Conservation (phyloP, 768 basidiomycete genomes). For the Kwoniella bestiolae region DNA sequence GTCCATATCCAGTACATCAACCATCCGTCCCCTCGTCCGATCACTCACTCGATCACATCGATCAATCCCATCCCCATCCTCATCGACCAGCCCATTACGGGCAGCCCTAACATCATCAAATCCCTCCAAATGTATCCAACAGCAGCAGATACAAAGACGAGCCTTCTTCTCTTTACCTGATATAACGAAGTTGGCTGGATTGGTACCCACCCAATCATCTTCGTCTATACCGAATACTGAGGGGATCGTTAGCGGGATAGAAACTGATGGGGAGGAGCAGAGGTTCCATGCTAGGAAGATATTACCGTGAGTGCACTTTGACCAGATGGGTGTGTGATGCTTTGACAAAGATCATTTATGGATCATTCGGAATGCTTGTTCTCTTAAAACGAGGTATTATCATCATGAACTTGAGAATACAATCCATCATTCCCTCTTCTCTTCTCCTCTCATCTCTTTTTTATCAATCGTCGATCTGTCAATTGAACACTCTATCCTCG, state of each 20-base stretch:
- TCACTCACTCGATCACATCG: too few species aligned
- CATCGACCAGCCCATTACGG: neutral
- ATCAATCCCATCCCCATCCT: too few species aligned
- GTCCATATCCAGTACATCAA: too few species aligned
- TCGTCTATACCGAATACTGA: neutral
- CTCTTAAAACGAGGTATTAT: too few species aligned
- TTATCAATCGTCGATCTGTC: too few species aligned
- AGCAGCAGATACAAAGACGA: neutral
- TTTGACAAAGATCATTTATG: too few species aligned
- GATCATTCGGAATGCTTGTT: too few species aligned
- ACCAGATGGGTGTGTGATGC: neutral
- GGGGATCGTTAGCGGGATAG: constrained; percentile 15
- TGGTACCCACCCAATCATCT: neutral
- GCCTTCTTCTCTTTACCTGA: constrained; percentile 28
- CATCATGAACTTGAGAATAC: too few species aligned
- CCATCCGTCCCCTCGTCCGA: too few species aligned
- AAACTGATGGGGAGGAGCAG: constrained; percentile 61
- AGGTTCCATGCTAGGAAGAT: constrained; percentile 82
- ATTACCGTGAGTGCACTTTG: constrained; percentile 72
- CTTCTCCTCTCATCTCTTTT: too few species aligned
- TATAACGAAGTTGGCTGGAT: constrained; percentile 21
- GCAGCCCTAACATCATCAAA: neutral
- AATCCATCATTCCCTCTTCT: too few species aligned
- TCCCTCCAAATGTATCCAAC: neutral
- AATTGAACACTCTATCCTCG: too few species aligned